Evolutionary conservation across 139 green algal species (phyloP).

Genomic region (Tetradesmus lagerheimii): DNA sequence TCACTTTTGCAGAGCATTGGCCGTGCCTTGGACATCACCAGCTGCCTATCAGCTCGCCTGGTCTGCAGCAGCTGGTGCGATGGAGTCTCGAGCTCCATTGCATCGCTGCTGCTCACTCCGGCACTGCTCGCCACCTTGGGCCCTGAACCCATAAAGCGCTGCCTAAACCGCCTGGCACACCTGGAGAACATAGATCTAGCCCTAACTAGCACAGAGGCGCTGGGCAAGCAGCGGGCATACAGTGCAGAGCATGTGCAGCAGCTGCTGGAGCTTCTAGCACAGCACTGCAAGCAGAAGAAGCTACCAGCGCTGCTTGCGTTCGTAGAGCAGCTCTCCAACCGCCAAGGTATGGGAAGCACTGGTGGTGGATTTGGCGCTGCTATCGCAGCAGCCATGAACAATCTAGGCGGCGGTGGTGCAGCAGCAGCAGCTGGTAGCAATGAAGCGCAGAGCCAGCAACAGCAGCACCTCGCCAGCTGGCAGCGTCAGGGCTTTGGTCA

Average conservation of each 20-base stretch:
- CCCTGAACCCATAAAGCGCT: not conserved
- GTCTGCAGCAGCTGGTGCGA: constrained; percentile 28
- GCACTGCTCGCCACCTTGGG: not conserved
- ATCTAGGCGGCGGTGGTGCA: not conserved
- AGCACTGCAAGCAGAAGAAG: constrained; percentile 30
- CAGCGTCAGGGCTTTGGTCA: not conserved
- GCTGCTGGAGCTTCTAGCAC: constrained; percentile 6
- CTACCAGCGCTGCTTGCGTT: constrained; percentile 23
- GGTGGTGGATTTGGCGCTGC: not conserved
- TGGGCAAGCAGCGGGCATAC: not conserved
- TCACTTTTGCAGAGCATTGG: constrained; percentile 13
- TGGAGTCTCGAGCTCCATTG: not conserved
- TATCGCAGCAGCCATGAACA: not conserved
- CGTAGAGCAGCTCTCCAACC: not conserved
- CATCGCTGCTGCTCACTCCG: constrained; percentile 6
- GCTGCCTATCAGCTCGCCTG: constrained; percentile 29
- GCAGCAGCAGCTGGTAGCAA: not conserved
- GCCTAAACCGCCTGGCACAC: not conserved
- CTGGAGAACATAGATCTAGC: constrained; percentile 18
- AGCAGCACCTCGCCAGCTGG: not conserved
- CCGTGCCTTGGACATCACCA: constrained; percentile 24
- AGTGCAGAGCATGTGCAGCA: not conserved
- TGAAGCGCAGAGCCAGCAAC: not conserved
- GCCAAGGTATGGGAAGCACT: not conserved
- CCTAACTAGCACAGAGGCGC: not conserved